Conservation (phyloP, 129 eudicot genomes). For the Flaveria ramosissima region DNA sequence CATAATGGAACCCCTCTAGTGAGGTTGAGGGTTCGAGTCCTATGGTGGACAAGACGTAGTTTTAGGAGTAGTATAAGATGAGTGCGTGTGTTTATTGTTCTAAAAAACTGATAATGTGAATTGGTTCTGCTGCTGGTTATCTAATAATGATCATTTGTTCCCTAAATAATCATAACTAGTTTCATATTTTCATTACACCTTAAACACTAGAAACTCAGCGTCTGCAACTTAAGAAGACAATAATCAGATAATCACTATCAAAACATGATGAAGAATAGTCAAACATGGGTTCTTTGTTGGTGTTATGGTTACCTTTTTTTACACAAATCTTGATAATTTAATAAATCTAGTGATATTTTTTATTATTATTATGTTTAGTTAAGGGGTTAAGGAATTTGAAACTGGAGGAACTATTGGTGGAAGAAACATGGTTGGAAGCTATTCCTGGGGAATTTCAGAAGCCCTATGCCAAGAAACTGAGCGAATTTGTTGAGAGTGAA, state of each 20-base stretch:
- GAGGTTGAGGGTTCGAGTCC: no score
- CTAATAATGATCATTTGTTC: background rate
- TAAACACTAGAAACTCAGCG: background rate
- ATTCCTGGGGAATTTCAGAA: slow-evolving; percentile 72
- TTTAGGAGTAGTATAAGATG: no score
- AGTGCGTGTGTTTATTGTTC: no score
- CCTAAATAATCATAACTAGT: background rate
- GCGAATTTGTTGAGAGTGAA: slow-evolving; percentile 69
- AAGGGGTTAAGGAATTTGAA: slow-evolving; percentile 47
- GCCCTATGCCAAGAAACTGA: slow-evolving; percentile 67
- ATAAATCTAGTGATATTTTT: background rate
- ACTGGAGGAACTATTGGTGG: slow-evolving; percentile 75
- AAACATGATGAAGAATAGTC: background rate
- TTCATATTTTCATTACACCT: background rate
- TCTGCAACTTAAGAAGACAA: background rate
- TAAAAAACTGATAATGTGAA: background rate
- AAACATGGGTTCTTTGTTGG: background rate
- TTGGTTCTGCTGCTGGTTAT: background rate
- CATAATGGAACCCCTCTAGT: no score
- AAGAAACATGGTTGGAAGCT: slow-evolving; percentile 82
- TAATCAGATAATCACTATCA: background rate
- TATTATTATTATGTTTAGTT: slow-evolving; percentile 8
- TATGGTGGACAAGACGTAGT: no score
- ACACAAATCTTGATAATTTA: background rate
- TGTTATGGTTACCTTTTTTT: background rate